These are phyloP conservation scores for Termitomyces sp. DNA, from an alignment of 1,284 basidiomycete species.

Conservation along the genomic window DNA sequence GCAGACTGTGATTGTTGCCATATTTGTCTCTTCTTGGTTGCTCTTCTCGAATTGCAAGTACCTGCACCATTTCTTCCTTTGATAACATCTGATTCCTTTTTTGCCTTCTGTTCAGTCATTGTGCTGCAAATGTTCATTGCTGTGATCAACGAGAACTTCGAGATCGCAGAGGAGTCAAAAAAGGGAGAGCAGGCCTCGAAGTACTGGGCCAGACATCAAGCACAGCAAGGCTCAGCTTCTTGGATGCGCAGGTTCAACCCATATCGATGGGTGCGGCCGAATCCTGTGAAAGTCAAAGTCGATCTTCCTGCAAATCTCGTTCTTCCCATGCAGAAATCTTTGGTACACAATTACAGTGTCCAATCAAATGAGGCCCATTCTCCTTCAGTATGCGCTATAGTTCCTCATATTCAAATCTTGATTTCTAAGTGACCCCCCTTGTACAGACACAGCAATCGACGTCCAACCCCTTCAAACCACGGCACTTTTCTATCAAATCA, in stretches of 20 bases:
- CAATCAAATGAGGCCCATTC: constrained; percentile 32
- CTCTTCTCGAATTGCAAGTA: constrained; percentile 87
- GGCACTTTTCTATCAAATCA: constrained; percentile 52
- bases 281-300: constrained; percentile 70
- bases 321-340: constrained; percentile 69
- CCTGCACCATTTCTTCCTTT: constrained; percentile 1
- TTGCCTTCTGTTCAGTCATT: constrained; percentile 61
- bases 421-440: not conserved
- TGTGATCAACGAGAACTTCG: constrained; percentile 97
- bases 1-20: constrained; percentile 70
- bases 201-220: constrained; percentile 57
- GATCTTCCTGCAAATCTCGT: constrained; percentile 70
- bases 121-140: constrained; percentile 98
- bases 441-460: constrained; percentile 21
- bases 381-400: constrained; percentile 21
- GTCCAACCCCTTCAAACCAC: constrained; percentile 27
- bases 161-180: constrained; percentile 89
- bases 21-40: constrained; percentile 86
- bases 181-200: constrained; percentile 74
- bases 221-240: constrained; percentile 46
- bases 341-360: constrained; percentile 59
- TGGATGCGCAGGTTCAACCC: constrained; percentile 86
- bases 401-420: not conserved
- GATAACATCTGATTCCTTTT: constrained; percentile 1
- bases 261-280: constrained; percentile 76